Evolutionary conservation across 1,284 basidiomycete species (phyloP).

Genomic region (Boletellus deceptivus): DNA sequence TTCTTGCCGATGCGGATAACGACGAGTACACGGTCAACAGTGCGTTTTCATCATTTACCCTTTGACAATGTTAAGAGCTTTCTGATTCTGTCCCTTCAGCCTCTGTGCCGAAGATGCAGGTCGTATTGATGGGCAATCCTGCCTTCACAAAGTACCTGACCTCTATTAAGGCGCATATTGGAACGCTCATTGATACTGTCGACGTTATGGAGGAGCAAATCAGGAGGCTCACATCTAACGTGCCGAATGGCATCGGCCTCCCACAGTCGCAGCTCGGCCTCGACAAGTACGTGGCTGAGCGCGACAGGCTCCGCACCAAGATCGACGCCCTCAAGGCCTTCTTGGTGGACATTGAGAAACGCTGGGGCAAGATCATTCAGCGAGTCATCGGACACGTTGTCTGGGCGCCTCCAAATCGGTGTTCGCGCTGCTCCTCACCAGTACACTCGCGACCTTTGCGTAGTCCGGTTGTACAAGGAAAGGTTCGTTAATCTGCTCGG

Average conservation of each 20-base stretch:
- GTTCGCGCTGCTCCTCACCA: not conserved
- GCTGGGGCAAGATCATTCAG: not conserved
- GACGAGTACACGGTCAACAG: not conserved
- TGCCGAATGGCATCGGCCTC: not conserved
- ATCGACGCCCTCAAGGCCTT: not conserved
- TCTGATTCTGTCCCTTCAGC: not conserved
- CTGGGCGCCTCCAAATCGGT: not conserved
- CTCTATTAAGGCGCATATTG: not conserved
- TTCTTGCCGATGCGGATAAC: not conserved
- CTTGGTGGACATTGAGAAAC: not conserved
- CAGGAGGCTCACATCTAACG: not conserved
- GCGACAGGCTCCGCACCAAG: not conserved
- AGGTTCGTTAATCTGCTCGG: not conserved
- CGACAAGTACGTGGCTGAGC: not conserved
- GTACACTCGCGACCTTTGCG: not conserved
- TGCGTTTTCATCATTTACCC: not conserved
- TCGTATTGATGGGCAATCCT: not conserved
- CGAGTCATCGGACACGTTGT: not conserved
- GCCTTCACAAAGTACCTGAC: not conserved
- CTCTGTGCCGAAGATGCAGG: not conserved
- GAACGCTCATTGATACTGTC: not conserved
- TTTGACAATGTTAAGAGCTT: not conserved
- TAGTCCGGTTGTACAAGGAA: not conserved
- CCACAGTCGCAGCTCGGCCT: not conserved
- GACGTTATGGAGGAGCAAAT: not conserved